These are phyloP conservation scores for Flaveria ramosissima DNA, from an alignment of 129 eudicot genomes.

Conservation along the genomic window DNA sequence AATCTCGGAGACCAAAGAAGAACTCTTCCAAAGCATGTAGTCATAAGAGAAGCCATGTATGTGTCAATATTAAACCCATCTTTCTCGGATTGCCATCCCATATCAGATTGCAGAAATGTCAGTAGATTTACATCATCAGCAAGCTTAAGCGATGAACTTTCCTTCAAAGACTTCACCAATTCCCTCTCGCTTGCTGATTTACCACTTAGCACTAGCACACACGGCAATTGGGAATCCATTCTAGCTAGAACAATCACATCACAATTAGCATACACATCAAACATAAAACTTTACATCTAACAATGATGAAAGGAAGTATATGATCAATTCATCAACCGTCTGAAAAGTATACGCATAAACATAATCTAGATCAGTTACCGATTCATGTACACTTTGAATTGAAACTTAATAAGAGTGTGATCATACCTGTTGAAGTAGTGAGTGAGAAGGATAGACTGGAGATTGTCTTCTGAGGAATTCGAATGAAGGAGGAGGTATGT, in stretches of 20 bases:
- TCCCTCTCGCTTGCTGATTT: slow-evolving; percentile 63
- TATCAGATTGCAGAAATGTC: slow-evolving; percentile 48
- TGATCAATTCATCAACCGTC: not conserved
- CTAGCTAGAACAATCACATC: slow-evolving; percentile 27
- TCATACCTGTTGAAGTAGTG: slow-evolving; percentile 38
- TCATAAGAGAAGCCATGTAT: slow-evolving; percentile 53
- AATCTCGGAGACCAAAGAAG: slow-evolving; percentile 77
- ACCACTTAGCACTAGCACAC: slow-evolving; percentile 56
- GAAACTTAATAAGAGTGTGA: not conserved
- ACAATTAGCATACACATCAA: slow-evolving; percentile 2
- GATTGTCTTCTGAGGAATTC: not conserved
- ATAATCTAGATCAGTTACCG: not conserved
- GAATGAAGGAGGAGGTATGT: slow-evolving; percentile 20
- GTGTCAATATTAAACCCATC: slow-evolving; percentile 42
- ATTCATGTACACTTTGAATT: too few species aligned
- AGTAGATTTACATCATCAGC: slow-evolving; percentile 45
- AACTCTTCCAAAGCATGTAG: slow-evolving; percentile 65
- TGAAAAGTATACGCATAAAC: not conserved
- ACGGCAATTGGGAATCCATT: slow-evolving; percentile 52
- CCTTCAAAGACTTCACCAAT: slow-evolving; percentile 50
- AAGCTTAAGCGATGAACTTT: slow-evolving; percentile 48
- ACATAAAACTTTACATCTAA: not conserved
- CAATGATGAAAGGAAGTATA: not conserved
- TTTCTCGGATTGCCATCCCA: slow-evolving; percentile 15
- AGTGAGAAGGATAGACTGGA: slow-evolving; percentile 14